phyloP scores from a whole-genome alignment of 768 basidiomycete genomes.

The Termitomyces heimii region DNA sequence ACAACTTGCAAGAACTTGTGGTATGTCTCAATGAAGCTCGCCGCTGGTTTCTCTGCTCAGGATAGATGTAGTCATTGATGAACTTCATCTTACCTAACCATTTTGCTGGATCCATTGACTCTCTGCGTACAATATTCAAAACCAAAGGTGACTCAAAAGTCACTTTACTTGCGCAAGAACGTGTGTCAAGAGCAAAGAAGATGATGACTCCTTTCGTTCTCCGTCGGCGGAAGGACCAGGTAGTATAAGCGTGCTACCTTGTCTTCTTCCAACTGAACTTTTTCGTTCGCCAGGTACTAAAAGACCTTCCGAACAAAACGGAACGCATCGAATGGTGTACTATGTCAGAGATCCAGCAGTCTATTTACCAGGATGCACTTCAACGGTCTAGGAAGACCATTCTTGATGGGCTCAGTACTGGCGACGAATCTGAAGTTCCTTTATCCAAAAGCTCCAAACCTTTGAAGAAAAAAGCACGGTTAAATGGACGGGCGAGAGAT shows the following conservation, averaged over 20 bases:
- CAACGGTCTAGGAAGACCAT: conserved; percentile 81
- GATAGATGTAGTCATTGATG: conserved; percentile 73
- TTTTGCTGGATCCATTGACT: conserved; percentile 71
- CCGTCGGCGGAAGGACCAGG: conserved; percentile 94
- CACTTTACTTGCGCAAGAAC: conserved; percentile 84
- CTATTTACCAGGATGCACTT: conserved; percentile 83
- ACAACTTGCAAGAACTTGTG: conserved; percentile 85
- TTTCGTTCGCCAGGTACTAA: conserved; percentile 62
- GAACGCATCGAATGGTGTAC: conserved; percentile 95
- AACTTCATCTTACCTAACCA: conserved; percentile 95
- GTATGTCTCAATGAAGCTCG: conserved; percentile 35
- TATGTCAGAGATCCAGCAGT: conserved; percentile 77
- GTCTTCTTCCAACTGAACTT: neutral
- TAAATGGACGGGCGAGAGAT: conserved; percentile 44
- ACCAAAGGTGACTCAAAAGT: conserved; percentile 90
- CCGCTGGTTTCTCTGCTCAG: conserved; percentile 3
- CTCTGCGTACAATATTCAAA: conserved; percentile 93
- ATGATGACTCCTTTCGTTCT: conserved; percentile 99
- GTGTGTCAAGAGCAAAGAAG: conserved; percentile 92
- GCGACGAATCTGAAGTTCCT: conserved; percentile 18
- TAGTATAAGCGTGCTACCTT: conserved; percentile 15
- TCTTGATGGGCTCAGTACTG: conserved; percentile 36
- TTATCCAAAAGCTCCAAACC: conserved; percentile 22
- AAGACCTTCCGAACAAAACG: conserved; percentile 87
- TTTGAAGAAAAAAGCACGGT: conserved; percentile 39